Percentiles rank a stretch among this genome's conserved stretches.
phyloP scores from a whole-genome alignment of 148 eudicot species.

The Agrostemma githago region DNA sequence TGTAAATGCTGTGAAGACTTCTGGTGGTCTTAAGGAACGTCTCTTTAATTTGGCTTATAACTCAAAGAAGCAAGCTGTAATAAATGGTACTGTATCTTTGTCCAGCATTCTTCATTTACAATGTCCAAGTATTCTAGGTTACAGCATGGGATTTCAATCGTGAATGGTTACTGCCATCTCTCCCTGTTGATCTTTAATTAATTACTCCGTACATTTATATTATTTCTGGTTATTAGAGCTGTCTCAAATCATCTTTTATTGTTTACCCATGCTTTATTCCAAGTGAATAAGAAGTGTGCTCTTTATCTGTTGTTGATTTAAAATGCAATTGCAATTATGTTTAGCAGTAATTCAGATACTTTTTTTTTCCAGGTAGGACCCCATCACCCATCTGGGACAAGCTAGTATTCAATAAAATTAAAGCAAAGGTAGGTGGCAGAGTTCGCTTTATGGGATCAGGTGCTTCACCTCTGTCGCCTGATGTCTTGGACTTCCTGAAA shows the following conservation, averaged over 20 bases:
- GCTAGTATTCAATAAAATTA: conserved; percentile 90
- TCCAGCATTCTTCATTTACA: background rate
- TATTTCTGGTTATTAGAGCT: background rate
- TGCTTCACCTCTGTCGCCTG: conserved; percentile 93
- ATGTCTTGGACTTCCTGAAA: conserved; percentile 79
- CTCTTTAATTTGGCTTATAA: conserved; percentile 85
- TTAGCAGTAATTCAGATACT: conserved; percentile 4
- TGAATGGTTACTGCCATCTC: background rate
- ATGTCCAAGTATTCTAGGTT: background rate
- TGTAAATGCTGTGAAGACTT: conserved; percentile 77
- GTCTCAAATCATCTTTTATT: background rate
- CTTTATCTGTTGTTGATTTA: background rate
- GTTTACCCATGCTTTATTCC: background rate
- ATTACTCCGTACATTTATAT: background rate
- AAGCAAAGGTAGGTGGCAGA: conserved; percentile 89
- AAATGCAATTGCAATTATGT: background rate
- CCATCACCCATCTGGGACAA: conserved; percentile 92
- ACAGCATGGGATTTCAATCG: background rate
- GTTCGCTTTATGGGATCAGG: conserved; percentile 86
- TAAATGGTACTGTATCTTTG: conserved; percentile 51
- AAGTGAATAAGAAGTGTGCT: background rate
- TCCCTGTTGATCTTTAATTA: background rate
- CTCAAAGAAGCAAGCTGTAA: conserved; percentile 88
- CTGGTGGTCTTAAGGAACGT: conserved; percentile 71
- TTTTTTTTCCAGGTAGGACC: conserved; percentile 50